Percentiles rank a stretch among this genome's conserved stretches.
phyloP scores from a whole-genome alignment of 225 moss, liverwort and hornwort species.

The Thuidium tamariscinum region DNA sequence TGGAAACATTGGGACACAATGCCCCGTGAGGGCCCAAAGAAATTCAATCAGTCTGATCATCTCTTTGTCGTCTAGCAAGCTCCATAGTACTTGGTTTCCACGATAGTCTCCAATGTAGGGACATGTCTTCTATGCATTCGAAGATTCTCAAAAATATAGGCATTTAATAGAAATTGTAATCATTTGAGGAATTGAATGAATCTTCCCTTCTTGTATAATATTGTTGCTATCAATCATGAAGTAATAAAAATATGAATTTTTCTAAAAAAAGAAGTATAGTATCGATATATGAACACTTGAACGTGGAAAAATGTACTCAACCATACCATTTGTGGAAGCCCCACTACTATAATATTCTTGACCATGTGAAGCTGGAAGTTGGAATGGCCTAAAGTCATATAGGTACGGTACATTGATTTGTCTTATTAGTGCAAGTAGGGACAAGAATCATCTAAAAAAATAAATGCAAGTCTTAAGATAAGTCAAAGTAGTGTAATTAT shows the following conservation, averaged over 20 bases:
- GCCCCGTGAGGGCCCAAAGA: background rate
- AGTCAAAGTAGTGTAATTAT: background rate
- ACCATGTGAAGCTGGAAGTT: background rate
- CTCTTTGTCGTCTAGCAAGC: background rate
- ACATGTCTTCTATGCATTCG: background rate
- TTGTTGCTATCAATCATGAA: too few relatives aligned
- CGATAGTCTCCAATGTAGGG: background rate
- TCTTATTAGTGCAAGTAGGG: background rate
- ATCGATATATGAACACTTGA: too few relatives aligned
- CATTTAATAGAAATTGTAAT: background rate
- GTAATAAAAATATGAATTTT: too few relatives aligned
- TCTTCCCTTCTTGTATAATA: background rate
- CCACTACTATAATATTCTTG: background rate
- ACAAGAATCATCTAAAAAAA: background rate
- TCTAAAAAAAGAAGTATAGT: too few relatives aligned
- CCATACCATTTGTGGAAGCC: too few relatives aligned
- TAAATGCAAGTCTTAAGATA: rapidly evolving
- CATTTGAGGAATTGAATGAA: background rate
- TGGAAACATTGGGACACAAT: background rate
- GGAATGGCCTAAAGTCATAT: too few relatives aligned
- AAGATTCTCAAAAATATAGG: background rate
- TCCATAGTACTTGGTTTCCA: background rate
- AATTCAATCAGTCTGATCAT: background rate
- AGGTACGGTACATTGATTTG: background rate
- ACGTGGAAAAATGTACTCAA: background rate